Percentiles rank a stretch among this genome's conserved stretches.
Evolutionary conservation across 2,329 filamentous ascomycete genomes (phyloP).

Genomic region (Diplodia intermedia): DNA sequence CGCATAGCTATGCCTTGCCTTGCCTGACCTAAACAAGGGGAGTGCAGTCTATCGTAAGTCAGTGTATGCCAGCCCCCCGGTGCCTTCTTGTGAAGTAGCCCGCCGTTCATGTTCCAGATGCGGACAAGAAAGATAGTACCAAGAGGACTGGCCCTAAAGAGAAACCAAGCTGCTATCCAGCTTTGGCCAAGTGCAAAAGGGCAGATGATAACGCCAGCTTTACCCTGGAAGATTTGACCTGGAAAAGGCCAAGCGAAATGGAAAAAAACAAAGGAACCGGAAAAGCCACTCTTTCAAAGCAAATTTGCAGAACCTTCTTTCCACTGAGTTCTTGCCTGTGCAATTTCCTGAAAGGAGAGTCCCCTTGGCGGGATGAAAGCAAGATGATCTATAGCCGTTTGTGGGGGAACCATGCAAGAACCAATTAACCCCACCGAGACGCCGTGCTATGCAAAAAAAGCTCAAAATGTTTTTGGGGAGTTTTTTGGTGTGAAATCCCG

Average conservation of each 20-base stretch:
- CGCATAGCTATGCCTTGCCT: not conserved
- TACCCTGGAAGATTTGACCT: not conserved
- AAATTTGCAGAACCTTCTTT: not conserved
- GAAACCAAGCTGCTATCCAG: not conserved
- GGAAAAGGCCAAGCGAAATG: not conserved
- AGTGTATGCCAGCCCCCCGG: not conserved
- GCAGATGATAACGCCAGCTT: not conserved
- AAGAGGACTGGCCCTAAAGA: not conserved
- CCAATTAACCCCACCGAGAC: slow-evolving; percentile 1
- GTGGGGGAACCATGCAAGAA: not conserved
- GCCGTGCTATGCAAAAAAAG: slow-evolving; percentile 29
- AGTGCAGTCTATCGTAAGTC: not conserved
- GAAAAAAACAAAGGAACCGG: not conserved
- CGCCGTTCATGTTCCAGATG: slow-evolving; percentile 11
- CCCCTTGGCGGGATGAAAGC: not conserved
- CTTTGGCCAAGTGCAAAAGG: not conserved
- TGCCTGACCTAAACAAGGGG: not conserved
- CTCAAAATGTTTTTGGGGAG: slow-evolving; percentile 5
- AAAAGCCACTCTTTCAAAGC: not conserved
- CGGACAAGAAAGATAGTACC: not conserved
- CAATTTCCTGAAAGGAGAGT: not conserved
- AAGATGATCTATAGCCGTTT: not conserved
- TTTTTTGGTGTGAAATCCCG: slow-evolving; percentile 22
- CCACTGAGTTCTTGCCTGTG: not conserved
- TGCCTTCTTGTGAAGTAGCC: slow-evolving; percentile 1